Conservation (phyloP, 2,329 filamentous ascomycete genomes). For the Fusarium burgessii region DNA sequence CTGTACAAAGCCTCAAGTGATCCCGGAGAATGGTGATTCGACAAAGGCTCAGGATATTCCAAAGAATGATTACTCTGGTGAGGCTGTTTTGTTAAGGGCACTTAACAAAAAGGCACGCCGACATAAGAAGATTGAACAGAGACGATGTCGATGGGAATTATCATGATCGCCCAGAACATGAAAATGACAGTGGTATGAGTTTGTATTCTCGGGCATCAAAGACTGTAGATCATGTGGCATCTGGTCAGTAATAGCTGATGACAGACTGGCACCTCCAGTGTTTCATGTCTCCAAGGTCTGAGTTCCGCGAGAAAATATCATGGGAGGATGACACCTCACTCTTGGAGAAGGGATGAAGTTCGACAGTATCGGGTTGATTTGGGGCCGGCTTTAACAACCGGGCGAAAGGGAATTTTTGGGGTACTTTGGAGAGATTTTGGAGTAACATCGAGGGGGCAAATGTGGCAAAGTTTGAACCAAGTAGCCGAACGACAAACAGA, state of each 20-base stretch:
- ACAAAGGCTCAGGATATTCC: no score
- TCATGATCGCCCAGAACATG: not conserved
- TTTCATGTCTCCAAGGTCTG: no score
- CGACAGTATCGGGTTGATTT: not conserved
- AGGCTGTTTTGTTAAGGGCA: no score
- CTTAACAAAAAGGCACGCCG: no score
- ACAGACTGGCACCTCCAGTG: not conserved
- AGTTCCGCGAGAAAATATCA: no score
- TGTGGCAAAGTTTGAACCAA: not conserved
- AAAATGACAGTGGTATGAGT: not conserved
- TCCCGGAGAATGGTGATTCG: no score
- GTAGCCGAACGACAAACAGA: not conserved
- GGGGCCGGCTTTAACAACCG: not conserved
- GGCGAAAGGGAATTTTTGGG: not conserved
- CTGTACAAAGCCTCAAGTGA: no score
- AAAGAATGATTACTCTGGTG: no score
- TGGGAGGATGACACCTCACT: no score
- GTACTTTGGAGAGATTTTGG: not conserved
- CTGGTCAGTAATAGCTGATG: no score
- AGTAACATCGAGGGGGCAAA: not conserved
- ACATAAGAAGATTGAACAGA: no score
- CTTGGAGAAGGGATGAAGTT: not conserved
- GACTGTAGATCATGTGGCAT: not conserved
- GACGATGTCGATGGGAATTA: accelerated
- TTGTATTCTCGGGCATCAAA: not conserved